Conservation (phyloP, 768 basidiomycete genomes). For the Agaricus subrufescens region DNA sequence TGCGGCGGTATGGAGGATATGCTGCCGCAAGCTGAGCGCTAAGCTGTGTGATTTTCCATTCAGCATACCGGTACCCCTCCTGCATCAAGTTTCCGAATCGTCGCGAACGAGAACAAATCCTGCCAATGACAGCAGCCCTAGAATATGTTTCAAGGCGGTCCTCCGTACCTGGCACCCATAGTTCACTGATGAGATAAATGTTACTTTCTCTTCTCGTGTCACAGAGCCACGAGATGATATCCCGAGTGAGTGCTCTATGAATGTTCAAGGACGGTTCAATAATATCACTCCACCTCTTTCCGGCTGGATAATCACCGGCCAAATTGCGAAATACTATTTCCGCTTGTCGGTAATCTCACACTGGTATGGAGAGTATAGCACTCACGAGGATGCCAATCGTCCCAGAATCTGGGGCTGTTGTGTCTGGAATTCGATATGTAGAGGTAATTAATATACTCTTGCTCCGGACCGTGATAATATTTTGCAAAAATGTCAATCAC, state of each 20-base stretch:
- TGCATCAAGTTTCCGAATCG: background rate
- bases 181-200: background rate
- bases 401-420: too few species aligned
- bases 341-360: background rate
- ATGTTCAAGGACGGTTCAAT: background rate
- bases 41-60: conserved; percentile 8
- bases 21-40: conserved; percentile 11
- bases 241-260: background rate
- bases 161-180: background rate
- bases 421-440: too few species aligned
- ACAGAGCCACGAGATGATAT: background rate
- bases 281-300: background rate
- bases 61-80: background rate
- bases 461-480: background rate
- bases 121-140: background rate
- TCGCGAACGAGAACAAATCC: background rate
- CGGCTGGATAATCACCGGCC: background rate
- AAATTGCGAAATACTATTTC: background rate
- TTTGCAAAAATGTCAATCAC: background rate
- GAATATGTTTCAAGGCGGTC: background rate
- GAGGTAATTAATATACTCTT: too few species aligned
- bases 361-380: too few species aligned
- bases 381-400: too few species aligned
- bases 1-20: conserved; percentile 12
- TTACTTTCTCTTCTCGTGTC: background rate